A percentile compares a stretch with the other conserved stretches of the same genome.
These are phyloP conservation scores for Nakazawaea holstii DNA, from an alignment of 805 yeast species.

Conservation along the genomic window DNA sequence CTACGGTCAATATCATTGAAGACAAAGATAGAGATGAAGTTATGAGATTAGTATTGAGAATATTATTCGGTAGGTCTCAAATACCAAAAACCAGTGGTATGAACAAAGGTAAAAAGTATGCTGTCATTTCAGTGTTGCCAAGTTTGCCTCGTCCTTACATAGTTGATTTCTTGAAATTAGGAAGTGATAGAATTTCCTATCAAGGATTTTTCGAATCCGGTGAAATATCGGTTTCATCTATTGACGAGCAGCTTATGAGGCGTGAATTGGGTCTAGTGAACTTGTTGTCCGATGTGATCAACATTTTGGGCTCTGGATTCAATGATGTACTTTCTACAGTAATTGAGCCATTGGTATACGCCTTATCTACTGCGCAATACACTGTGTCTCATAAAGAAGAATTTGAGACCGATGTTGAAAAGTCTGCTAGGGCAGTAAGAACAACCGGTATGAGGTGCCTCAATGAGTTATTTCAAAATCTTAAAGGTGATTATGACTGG, in stretches of 20 bases:
- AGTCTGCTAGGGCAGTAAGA: conserved; percentile 55
- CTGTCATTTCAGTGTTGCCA: conserved; percentile 61
- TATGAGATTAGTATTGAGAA: conserved; percentile 70
- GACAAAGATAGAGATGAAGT: conserved; percentile 51
- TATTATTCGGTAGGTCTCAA: conserved; percentile 84
- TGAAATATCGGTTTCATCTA: conserved; percentile 13
- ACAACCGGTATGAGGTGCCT: conserved; percentile 65
- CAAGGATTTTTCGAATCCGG: conserved; percentile 24
- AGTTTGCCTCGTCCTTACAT: conserved; percentile 49
- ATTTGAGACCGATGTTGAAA: conserved; percentile 24
- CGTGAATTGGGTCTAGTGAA: conserved; percentile 62
- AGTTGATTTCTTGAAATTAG: conserved; percentile 54
- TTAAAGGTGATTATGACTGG: conserved; percentile 58
- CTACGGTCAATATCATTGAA: conserved; percentile 48
- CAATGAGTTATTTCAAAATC: conserved; percentile 43
- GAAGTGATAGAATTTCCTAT: conserved; percentile 48
- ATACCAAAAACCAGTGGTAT: conserved; percentile 60
- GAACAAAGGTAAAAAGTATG: conserved; percentile 65
- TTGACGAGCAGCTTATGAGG: conserved; percentile 33
- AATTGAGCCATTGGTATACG: conserved; percentile 51
- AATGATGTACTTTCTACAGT: conserved; percentile 42
- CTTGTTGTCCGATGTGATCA: conserved; percentile 49
- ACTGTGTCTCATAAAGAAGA: conserved; percentile 25
- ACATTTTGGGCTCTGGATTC: conserved; percentile 54
- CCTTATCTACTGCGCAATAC: conserved; percentile 49